These are phyloP conservation scores for Syzygium aqueum DNA, from an alignment of 345 rosid genomes.

Conservation along the genomic window DNA sequence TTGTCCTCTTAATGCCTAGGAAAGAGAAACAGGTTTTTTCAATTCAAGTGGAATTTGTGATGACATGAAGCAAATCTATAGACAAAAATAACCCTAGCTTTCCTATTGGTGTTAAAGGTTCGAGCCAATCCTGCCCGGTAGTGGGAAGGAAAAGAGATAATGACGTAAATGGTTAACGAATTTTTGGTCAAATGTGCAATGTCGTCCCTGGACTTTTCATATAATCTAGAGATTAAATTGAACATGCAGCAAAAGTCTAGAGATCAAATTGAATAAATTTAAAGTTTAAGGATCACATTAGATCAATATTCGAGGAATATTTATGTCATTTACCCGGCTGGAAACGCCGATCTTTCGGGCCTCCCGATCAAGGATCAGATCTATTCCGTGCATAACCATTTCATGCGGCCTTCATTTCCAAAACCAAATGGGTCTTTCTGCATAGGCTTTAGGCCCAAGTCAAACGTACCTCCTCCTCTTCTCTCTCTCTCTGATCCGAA, in stretches of 20 bases:
- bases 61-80: background rate
- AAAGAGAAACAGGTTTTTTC: background rate
- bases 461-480: background rate
- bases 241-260: too few relatives aligned
- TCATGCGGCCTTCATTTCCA: background rate
- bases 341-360: background rate
- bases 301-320: too few relatives aligned
- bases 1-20: background rate
- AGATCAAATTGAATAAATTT: too few relatives aligned
- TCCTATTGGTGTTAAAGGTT: background rate
- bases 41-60: background rate
- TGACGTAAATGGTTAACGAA: too few relatives aligned
- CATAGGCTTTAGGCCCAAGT: background rate
- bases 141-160: background rate
- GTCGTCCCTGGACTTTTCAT: too few relatives aligned
- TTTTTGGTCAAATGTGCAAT: too few relatives aligned
- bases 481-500: slow-evolving; percentile 23
- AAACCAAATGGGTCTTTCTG: background rate
- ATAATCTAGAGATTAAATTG: too few relatives aligned
- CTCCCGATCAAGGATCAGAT: background rate
- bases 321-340: too few relatives aligned
- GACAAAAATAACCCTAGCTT: background rate
- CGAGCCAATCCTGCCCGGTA: background rate
- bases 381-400: background rate
- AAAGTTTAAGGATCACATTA: too few relatives aligned